A percentile compares a stretch with the other conserved stretches of the same genome.
Conservation (phyloP, 805 yeast genomes). For the Schizosaccharomyces cryophilus region DNA sequence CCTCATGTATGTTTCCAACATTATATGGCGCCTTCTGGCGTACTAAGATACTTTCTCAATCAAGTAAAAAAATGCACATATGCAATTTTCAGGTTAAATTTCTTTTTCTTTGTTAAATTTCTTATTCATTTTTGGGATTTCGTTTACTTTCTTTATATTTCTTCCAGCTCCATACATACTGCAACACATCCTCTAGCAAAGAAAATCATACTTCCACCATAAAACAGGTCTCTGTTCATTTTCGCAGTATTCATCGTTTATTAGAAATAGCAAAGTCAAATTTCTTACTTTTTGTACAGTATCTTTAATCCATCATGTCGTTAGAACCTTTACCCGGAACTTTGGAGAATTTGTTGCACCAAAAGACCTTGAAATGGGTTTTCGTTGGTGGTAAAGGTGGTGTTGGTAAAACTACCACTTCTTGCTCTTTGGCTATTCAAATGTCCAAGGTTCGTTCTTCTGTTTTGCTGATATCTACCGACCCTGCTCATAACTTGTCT, state of each 20-base stretch:
- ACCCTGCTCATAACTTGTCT: constrained; percentile 92
- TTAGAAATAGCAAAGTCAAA: no score
- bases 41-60: no score
- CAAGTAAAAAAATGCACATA: no score
- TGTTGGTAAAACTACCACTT: constrained; percentile 95
- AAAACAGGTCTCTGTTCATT: no score
- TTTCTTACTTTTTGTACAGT: no score
- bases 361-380: constrained; percentile 58
- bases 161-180: neutral
- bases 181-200: neutral
- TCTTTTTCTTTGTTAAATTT: neutral
- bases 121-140: neutral
- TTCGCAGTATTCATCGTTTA: no score
- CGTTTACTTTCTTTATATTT: neutral
- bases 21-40: no score
- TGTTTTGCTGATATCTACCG: constrained; percentile 78
- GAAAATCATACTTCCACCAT: neutral
- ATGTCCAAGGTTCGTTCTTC: constrained; percentile 65
- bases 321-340: constrained; percentile 8
- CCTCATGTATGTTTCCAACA: no score
- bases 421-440: constrained; percentile 85
- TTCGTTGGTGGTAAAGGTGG: constrained; percentile 99
- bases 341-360: constrained; percentile 19
- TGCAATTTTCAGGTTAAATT: no score
- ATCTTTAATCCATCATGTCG: neutral